phyloP scores from a whole-genome alignment of 2,329 filamentous ascomycete species.

The Monosporascus sp. region DNA sequence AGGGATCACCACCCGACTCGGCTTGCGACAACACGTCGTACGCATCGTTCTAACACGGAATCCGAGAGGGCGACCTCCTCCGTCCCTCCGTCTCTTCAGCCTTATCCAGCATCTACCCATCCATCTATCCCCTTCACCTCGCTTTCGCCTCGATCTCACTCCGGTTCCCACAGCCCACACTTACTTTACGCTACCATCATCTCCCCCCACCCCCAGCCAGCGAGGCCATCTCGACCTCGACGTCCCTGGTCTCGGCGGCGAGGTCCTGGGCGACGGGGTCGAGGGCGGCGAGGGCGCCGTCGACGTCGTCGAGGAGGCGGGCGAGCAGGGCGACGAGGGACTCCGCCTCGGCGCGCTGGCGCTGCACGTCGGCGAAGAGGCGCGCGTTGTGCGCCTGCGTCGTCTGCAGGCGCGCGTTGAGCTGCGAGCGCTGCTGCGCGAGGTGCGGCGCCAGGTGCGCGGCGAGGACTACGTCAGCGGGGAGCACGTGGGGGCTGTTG shows the following conservation, averaged over 20 bases:
- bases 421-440: conserved; percentile 45
- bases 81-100: too few species aligned
- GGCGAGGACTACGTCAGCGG: conserved; percentile 44
- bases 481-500: conserved; percentile 47
- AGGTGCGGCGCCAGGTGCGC: conserved; percentile 52
- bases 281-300: conserved; percentile 45
- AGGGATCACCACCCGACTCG: too few species aligned
- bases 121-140: too few species aligned
- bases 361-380: conserved; percentile 44
- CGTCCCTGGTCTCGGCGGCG: conserved; percentile 42
- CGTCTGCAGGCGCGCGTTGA: conserved; percentile 53
- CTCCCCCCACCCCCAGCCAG: background rate
- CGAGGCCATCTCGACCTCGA: conserved; percentile 34
- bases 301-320: conserved; percentile 47
- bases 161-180: background rate
- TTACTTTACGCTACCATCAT: conserved; percentile 1
- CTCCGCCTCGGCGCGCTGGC: conserved; percentile 51
- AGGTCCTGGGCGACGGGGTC: conserved; percentile 42
- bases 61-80: too few species aligned
- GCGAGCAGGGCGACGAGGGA: conserved; percentile 45
- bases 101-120: too few species aligned
- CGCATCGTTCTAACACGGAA: too few species aligned
- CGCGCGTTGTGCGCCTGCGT: conserved; percentile 51
- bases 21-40: too few species aligned
- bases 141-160: background rate